A percentile compares a stretch with the other conserved stretches of the same genome.
Conservation (phyloP, 495 filamentous ascomycete species). For the Xylaria intraflava region DNA sequence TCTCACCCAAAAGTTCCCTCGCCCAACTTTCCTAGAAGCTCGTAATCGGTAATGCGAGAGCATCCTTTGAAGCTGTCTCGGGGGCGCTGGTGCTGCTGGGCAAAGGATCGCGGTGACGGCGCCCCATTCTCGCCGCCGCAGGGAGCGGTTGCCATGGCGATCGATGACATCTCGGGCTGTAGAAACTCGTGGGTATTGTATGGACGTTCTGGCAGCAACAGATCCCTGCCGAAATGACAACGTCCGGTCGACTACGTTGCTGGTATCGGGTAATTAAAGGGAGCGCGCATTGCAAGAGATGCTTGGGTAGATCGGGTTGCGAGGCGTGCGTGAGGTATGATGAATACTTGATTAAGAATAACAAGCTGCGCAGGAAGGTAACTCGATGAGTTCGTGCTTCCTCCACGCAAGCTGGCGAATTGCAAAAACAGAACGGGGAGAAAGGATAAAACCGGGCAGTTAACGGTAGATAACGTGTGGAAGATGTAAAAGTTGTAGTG, state of each 20-base stretch:
- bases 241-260: constrained; percentile 1
- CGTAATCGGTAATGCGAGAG: constrained; percentile 81
- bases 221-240: not conserved
- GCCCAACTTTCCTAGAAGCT: constrained; percentile 83
- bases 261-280: not conserved
- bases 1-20: constrained; percentile 93
- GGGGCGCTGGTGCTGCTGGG: constrained; percentile 38
- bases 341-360: not conserved
- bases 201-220: not conserved
- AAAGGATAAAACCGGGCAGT: not conserved
- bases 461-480: not conserved
- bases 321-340: not conserved
- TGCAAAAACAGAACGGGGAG: not conserved
- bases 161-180: constrained; percentile 12
- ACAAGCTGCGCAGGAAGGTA: not conserved
- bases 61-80: constrained; percentile 67
- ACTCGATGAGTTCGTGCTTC: not conserved
- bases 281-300: constrained; percentile 4
- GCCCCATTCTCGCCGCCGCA: constrained; percentile 20
- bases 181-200: not conserved
- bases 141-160: constrained; percentile 24
- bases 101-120: constrained; percentile 40
- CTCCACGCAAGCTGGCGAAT: not conserved
- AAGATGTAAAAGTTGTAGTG: not conserved
- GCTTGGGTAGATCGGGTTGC: not conserved